A percentile compares a stretch with the other conserved stretches of the same genome.
These are phyloP conservation scores for Cutaneotrichosporon arboriforme DNA, from an alignment of 1,284 basidiomycete genomes.

Conservation along the genomic window DNA sequence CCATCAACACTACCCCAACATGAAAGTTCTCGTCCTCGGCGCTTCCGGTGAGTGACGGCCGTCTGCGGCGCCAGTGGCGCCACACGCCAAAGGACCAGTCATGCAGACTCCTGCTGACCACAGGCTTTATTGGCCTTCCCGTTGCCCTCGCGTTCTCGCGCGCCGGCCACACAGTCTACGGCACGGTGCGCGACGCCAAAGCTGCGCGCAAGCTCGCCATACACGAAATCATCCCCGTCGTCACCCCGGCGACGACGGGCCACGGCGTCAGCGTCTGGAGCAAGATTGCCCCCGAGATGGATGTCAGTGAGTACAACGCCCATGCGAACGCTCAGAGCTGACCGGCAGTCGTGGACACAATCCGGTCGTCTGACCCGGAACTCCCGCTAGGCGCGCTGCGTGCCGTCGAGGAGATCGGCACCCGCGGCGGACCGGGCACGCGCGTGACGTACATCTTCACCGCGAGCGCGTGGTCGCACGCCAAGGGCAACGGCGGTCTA, in stretches of 20 bases:
- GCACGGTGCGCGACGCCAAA: constrained; percentile 51
- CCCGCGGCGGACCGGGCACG: constrained; percentile 31
- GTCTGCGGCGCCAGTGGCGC: background rate
- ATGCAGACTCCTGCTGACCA: background rate
- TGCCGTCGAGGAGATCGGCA: constrained; percentile 23
- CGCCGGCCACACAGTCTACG: constrained; percentile 56
- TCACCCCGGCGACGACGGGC: constrained; percentile 48
- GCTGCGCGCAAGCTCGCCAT: constrained; percentile 46
- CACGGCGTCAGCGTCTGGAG: constrained; percentile 45
- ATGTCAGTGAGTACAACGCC: constrained; percentile 49
- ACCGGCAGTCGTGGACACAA: constrained; percentile 43
- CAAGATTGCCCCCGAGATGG: constrained; percentile 50
- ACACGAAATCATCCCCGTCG: constrained; percentile 55
- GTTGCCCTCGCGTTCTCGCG: constrained; percentile 53
- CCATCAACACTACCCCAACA: constrained; percentile 11
- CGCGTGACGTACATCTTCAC: constrained; percentile 55
- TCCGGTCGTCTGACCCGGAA: constrained; percentile 38
- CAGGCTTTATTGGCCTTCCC: constrained; percentile 54
- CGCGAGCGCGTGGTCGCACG: constrained; percentile 53
- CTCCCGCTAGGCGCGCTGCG: constrained; percentile 39
- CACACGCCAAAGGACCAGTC: background rate
- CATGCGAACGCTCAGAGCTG: background rate
- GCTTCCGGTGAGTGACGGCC: constrained; percentile 36
- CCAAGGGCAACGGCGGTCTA: constrained; percentile 29
- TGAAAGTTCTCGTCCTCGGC: constrained; percentile 47